phyloP scores from a whole-genome alignment of 768 basidiomycete species.

The Termitomyces sp. region DNA sequence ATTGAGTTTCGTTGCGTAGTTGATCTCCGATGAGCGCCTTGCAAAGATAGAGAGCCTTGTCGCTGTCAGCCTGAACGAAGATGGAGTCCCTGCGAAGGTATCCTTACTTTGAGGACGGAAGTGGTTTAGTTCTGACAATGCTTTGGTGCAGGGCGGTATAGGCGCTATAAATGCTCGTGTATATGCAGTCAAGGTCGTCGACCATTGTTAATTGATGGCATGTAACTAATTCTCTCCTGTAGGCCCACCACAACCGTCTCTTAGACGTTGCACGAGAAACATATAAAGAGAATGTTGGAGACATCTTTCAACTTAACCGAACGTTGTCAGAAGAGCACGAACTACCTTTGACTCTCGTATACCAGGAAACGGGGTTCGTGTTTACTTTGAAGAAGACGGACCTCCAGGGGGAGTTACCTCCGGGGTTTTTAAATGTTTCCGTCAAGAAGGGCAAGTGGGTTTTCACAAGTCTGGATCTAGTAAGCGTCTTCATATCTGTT shows the following conservation, averaged over 20 bases:
- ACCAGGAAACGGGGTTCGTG: conserved; percentile 70
- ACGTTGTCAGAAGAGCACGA: conserved; percentile 55
- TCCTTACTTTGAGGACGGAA: background rate
- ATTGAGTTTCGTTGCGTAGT: conserved; percentile 28
- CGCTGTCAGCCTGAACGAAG: conserved; percentile 66
- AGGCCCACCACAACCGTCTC: conserved; percentile 75
- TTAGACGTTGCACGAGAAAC: conserved; percentile 95
- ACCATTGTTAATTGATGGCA: background rate
- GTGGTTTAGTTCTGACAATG: background rate
- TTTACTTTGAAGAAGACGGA: conserved; percentile 66
- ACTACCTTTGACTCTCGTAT: conserved; percentile 60
- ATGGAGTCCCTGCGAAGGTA: conserved; percentile 55
- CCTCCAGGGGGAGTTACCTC: conserved; percentile 61
- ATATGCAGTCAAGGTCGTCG: conserved; percentile 67
- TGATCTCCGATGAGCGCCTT: conserved; percentile 72
- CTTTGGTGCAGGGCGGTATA: conserved; percentile 53
- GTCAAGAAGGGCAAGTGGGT: conserved; percentile 65
- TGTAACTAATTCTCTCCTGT: background rate
- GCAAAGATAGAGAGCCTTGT: conserved; percentile 56
- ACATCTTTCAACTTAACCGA: conserved; percentile 69
- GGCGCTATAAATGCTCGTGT: conserved; percentile 74
- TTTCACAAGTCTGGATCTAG: conserved; percentile 81
- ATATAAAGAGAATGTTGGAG: conserved; percentile 87
- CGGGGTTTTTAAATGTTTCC: conserved; percentile 62
- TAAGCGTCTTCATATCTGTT: conserved; percentile 26